Evolutionary conservation across 768 basidiomycete genomes (phyloP).

Genomic region (Tylopilus vinaceipallidus): DNA sequence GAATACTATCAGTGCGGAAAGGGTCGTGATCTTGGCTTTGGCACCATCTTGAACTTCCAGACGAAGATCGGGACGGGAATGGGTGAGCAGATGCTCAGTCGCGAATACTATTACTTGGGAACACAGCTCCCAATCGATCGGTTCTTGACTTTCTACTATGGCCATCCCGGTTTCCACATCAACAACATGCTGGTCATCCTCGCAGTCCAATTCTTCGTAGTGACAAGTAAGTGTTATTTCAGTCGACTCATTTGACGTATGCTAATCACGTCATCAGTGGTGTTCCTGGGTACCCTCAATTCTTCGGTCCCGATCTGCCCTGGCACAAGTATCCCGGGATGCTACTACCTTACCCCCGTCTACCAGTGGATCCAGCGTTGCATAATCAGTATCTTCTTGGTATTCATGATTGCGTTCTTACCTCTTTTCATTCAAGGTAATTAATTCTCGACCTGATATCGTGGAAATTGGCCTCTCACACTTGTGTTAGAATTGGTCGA

Average conservation of each 20-base stretch:
- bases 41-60: conserved; percentile 98
- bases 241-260: background rate
- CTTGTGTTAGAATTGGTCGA: conserved; percentile 78
- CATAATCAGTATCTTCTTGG: conserved; percentile 97
- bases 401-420: conserved; percentile 96
- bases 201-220: conserved; percentile 93
- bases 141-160: conserved; percentile 99
- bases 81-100: conserved; percentile 99
- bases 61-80: conserved; percentile 99
- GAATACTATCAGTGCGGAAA: conserved; percentile 99
- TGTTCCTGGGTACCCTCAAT: conserved; percentile 92
- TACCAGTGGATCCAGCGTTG: conserved; percentile 95
- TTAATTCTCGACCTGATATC: conserved; percentile 12
- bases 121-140: conserved; percentile 97
- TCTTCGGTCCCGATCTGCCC: conserved; percentile 75
- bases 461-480: conserved; percentile 18
- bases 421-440: conserved; percentile 93
- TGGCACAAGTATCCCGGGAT: conserved; percentile 66
- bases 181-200: conserved; percentile 99
- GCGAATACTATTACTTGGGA: conserved; percentile 98
- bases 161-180: conserved; percentile 99
- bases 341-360: conserved; percentile 92
- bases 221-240: conserved; percentile 66
- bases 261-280: conserved; percentile 53
- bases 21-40: conserved; percentile 97